Evolutionary conservation across 768 basidiomycete species (phyloP).

Genomic region (Termitomyces titanicus): DNA sequence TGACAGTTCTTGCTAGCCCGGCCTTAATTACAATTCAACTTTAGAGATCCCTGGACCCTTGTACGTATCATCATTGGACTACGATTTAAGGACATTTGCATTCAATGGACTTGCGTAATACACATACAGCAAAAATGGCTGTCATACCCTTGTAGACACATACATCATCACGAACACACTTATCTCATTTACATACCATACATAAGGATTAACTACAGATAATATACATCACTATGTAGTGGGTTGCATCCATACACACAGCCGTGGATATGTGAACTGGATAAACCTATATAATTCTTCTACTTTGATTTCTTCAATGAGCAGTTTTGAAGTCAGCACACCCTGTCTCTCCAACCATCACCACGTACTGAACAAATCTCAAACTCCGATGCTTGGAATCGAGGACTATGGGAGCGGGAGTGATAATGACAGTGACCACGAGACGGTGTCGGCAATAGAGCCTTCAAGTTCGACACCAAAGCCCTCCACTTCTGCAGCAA

Average conservation of each 20-base stretch:
- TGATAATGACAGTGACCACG: constrained; percentile 49
- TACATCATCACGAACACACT: not conserved
- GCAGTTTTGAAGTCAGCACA: not conserved
- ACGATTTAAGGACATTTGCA: not conserved
- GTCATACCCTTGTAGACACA: constrained; percentile 1
- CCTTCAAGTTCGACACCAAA: constrained; percentile 3
- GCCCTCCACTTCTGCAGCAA: constrained; percentile 18
- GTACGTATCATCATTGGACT: constrained; percentile 11
- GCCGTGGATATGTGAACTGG: not conserved
- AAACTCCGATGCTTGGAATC: constrained; percentile 59
- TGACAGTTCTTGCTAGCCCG: constrained; percentile 24
- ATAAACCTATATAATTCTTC: not conserved
- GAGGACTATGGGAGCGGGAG: constrained; percentile 76
- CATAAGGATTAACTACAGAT: not conserved
- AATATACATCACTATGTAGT: constrained; percentile 1
- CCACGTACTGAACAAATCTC: not conserved
- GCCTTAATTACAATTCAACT: constrained; percentile 26
- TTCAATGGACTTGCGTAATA: not conserved
- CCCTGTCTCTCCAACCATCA: not conserved
- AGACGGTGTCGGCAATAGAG: constrained; percentile 10
- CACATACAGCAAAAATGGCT: not conserved
- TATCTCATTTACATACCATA: not conserved
- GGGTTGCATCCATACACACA: not conserved
- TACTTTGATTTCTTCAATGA: too few species aligned
- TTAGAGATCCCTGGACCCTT: constrained; percentile 4